These are phyloP conservation scores for Protea cynaroides DNA, from an alignment of 164 flowering plant genomes.

Conservation along the genomic window DNA sequence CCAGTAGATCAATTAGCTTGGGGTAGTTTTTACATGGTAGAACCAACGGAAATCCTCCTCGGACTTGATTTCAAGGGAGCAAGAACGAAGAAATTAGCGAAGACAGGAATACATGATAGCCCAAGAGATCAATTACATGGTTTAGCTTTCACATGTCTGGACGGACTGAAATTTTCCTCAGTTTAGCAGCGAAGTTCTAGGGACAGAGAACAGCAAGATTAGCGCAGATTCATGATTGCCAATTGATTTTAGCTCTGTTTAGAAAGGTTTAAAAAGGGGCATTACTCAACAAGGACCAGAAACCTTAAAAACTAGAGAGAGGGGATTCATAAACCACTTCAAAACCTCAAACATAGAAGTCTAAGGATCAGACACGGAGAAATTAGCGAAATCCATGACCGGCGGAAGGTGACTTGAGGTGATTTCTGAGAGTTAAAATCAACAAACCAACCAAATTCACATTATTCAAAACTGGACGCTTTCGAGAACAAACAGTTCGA, in stretches of 20 bases:
- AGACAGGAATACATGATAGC: constrained; percentile 4
- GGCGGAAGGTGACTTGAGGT: constrained; percentile 21
- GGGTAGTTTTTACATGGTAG: background rate
- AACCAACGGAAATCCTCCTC: background rate
- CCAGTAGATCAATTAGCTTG: background rate
- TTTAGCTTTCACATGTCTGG: background rate
- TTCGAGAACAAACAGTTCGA: constrained; percentile 3
- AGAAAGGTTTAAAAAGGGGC: constrained; percentile 1
- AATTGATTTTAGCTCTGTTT: background rate
- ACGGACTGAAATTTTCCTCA: background rate
- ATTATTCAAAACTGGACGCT: constrained; percentile 18
- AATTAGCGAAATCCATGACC: background rate
- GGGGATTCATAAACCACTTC: background rate
- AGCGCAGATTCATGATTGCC: background rate
- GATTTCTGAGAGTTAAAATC: too few relatives aligned
- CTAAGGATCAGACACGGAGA: constrained; percentile 7
- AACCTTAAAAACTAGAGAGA: background rate
- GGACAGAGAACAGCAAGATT: background rate
- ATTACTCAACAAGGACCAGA: background rate
- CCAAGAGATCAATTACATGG: background rate
- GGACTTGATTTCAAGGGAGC: background rate
- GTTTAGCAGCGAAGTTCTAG: too few relatives aligned
- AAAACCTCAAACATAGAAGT: background rate
- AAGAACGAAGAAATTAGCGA: background rate
- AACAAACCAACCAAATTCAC: constrained; percentile 20